Evolutionary conservation across 1,284 basidiomycete genomes (phyloP), one percentile per base, ranked within the genome.

Genomic region (Entoloma clypeatum): DNA sequence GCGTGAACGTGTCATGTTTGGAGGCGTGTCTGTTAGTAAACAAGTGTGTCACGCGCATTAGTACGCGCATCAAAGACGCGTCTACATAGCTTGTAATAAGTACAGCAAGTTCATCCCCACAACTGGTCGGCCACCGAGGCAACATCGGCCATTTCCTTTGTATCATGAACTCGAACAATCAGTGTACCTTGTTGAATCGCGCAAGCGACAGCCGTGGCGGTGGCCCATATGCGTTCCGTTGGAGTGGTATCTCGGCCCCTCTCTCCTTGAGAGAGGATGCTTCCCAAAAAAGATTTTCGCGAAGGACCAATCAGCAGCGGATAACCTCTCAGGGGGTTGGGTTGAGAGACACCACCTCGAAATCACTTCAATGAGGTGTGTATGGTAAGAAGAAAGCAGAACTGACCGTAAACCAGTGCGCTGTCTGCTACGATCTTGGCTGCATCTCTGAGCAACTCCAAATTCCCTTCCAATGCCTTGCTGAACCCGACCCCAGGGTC

Each of bases 401-500:
- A 49, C 58, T 29, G 30, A 63, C 58, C 56, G 35, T 36, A 35
- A 19, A 59, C 60, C 32, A 70, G 43, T 13, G 47, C 18, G 4
- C 60, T 49, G 39, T 74, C 63, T 0, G 64, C 69, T 0, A 76
- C 75, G 23, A 90, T 58, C 13, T 59, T 54, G 0, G 64, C 53
- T 2, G 83, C 71, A 25, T 74, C 54, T 5, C 80, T 71, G 36
- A 96, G 62, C 4, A 96, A 57, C 43, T 72, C 69, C 17, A 95
- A 52, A 62, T 96, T 95, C 3, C 78, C 90, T 14, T 81, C 71
- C 1, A 83, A 61, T 0, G 81, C 77, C 64, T 99, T 99, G 58
- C 94, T 95, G 60, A 98, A 99, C 5, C 96, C 95, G 37, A 99
- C 70, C 0, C 96, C 95, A 1, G 95, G 92, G 64, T 98, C 96